A percentile compares a stretch with the other conserved stretches of the same genome.
These are phyloP conservation scores for Colletotrichum filicis DNA, from an alignment of 2,329 filamentous ascomycete species.

Conservation along the genomic window DNA sequence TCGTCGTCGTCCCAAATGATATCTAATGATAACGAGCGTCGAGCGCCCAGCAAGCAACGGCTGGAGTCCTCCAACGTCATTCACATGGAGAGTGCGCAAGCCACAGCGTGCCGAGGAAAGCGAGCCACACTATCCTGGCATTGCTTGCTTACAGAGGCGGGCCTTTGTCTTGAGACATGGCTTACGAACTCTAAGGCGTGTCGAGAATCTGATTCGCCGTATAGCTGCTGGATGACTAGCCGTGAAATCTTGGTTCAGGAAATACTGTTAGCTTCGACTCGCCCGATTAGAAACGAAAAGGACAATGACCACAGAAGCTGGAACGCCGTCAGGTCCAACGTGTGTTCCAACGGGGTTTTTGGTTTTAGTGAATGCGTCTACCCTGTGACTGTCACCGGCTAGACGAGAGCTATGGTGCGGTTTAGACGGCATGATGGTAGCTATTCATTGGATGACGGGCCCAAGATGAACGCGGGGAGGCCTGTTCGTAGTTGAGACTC, in stretches of 20 bases:
- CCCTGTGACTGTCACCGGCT: constrained; percentile 3
- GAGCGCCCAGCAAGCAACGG: neutral
- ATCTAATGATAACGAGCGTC: too few relatives aligned
- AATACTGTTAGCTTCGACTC: neutral
- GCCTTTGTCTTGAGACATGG: constrained; percentile 21
- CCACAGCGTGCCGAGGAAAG: constrained; percentile 8
- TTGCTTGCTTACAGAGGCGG: constrained; percentile 14
- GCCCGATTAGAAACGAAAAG: neutral
- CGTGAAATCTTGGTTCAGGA: neutral
- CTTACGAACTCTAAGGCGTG: constrained; percentile 12
- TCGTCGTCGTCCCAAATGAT: neutral
- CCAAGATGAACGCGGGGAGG: constrained; percentile 9
- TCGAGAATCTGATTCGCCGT: neutral
- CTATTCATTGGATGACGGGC: constrained; percentile 21
- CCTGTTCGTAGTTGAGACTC: constrained; percentile 19
- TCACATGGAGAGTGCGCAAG: constrained; percentile 15
- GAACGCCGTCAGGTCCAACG: neutral
- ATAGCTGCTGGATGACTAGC: neutral
- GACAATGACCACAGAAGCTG: neutral
- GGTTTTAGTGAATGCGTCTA: neutral
- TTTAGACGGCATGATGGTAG: constrained; percentile 6
- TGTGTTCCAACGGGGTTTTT: neutral
- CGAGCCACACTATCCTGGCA: constrained; percentile 14
- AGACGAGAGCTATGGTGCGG: neutral
- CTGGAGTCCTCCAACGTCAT: constrained; percentile 1